A percentile compares a stretch with the other conserved stretches of the same genome.
Evolutionary conservation across 202 grass and related monocot species (phyloP).

Genomic region (Dendrocalamus latiflorus): DNA sequence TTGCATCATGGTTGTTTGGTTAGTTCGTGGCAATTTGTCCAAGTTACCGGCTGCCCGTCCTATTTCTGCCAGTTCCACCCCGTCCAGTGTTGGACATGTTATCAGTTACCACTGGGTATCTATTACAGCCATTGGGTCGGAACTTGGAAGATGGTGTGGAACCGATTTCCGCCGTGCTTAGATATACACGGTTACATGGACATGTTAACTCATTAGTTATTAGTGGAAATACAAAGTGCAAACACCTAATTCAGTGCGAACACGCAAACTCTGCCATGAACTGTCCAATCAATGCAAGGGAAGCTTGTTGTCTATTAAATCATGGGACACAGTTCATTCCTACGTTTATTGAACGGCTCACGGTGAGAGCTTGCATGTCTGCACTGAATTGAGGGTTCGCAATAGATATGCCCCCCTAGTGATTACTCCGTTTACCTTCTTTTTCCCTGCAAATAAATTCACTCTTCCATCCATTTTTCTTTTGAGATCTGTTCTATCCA

Average conservation of each 20-base stretch:
- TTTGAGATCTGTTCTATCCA: background rate
- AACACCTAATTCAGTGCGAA: background rate
- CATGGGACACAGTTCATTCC: background rate
- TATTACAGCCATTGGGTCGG: background rate
- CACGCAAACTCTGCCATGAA: background rate
- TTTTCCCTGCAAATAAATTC: background rate
- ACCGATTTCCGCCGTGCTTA: background rate
- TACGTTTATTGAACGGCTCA: background rate
- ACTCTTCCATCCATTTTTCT: background rate
- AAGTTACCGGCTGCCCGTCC: background rate
- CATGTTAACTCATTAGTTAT: background rate
- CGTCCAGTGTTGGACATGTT: background rate
- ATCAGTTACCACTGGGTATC: background rate
- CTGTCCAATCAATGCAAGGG: background rate
- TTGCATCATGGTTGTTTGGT: background rate
- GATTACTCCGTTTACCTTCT: background rate
- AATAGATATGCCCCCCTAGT: background rate
- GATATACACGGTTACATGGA: background rate
- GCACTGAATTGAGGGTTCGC: background rate
- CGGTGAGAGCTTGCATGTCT: background rate
- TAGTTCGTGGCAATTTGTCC: background rate
- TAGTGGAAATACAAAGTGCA: background rate
- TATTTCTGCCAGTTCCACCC: background rate
- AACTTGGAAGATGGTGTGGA: background rate
- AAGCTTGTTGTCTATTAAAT: background rate